Conservation (phyloP, 495 filamentous ascomycete species). For the Halenospora varia region DNA sequence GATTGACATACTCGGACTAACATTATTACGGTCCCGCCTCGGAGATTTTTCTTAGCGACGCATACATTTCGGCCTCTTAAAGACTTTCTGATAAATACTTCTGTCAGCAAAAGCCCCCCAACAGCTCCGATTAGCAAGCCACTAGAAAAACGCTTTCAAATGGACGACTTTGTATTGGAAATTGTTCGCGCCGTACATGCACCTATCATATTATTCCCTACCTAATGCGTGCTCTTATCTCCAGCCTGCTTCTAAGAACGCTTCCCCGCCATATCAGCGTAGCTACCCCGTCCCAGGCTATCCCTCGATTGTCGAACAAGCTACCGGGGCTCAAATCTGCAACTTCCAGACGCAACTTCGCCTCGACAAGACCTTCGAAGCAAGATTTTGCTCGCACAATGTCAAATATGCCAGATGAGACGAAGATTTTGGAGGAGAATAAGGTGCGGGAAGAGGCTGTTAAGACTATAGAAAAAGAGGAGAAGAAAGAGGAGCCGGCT, state of each 20-base stretch:
- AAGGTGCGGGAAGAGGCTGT: conserved; percentile 5
- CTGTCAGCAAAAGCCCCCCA: too few relatives aligned
- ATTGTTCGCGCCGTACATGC: too few relatives aligned
- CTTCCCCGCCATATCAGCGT: neutral
- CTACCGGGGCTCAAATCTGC: conserved; percentile 10
- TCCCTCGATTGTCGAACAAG: neutral
- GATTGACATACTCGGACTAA: too few relatives aligned
- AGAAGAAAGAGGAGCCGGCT: conserved; percentile 6
- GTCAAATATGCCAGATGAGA: conserved; percentile 9
- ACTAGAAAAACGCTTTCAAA: too few relatives aligned
- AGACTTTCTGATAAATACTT: too few relatives aligned
- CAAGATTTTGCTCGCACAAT: conserved; percentile 17
- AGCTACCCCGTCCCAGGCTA: neutral
- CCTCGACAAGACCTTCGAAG: conserved; percentile 2
- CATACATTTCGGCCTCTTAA: too few relatives aligned
- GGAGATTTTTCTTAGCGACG: too few relatives aligned
- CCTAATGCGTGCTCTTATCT: neutral
- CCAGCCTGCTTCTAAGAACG: neutral
- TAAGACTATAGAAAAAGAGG: neutral
- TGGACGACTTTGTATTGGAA: too few relatives aligned
- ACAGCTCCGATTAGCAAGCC: too few relatives aligned
- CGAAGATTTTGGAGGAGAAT: conserved; percentile 1
- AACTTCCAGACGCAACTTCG: conserved; percentile 18
- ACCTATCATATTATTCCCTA: too few relatives aligned
- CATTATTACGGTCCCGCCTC: too few relatives aligned